phyloP scores from a whole-genome alignment of 257 asterid species.

The Lantana camara region DNA sequence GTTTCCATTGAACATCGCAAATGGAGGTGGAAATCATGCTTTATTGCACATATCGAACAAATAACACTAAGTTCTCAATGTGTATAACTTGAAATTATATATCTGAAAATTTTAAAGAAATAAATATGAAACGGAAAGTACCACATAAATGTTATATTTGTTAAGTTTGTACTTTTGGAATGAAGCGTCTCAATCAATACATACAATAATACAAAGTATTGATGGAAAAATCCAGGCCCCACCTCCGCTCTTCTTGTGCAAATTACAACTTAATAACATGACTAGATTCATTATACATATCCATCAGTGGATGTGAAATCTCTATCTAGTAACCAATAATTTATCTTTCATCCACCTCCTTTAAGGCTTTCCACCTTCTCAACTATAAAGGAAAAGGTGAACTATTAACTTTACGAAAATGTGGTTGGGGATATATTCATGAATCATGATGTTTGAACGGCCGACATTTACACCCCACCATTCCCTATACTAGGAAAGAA shows the following conservation, averaged over 20 bases:
- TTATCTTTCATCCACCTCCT: constrained; percentile 23
- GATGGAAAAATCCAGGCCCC: neutral
- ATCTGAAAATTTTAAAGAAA: too few species aligned
- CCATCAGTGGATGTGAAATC: constrained; percentile 23
- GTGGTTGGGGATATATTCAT: constrained; percentile 23
- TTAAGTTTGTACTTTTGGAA: neutral
- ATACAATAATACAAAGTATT: neutral
- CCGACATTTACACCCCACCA: constrained; percentile 1
- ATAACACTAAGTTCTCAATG: too few species aligned
- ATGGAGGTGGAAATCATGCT: too few species aligned
- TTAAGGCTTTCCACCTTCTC: constrained; percentile 30
- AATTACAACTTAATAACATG: neutral
- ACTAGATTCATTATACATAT: too few species aligned
- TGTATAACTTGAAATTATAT: too few species aligned
- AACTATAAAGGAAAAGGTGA: constrained; percentile 11
- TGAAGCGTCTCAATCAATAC: neutral
- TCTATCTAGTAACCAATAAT: constrained; percentile 26
- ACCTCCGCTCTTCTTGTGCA: neutral
- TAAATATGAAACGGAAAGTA: too few species aligned
- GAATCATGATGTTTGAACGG: neutral
- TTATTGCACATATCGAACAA: too few species aligned
- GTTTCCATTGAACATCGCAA: too few species aligned
- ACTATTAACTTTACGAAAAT: constrained; percentile 23
- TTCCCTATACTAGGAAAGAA: neutral
- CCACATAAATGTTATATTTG: constrained; percentile 2